Percentiles rank a stretch among this genome's conserved stretches.
phyloP scores from a whole-genome alignment of 805 yeast genomes.

The Pichia rugopelliculosa region DNA sequence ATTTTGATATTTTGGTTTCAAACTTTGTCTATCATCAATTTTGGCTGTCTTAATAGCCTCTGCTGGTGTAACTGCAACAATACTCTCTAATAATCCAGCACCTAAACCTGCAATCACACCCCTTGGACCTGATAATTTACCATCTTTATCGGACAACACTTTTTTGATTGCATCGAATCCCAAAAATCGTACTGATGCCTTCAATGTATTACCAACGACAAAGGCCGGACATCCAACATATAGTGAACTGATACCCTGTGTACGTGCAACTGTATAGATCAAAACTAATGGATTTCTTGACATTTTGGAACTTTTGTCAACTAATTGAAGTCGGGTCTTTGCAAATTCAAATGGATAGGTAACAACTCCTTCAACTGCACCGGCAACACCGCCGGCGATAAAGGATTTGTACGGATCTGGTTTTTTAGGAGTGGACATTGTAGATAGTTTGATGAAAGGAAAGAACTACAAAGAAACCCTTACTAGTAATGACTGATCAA shows the following conservation, averaged over 20 bases:
- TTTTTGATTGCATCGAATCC: conserved; percentile 87
- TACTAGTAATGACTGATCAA: not conserved
- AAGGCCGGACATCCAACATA: conserved; percentile 97
- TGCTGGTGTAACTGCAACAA: conserved; percentile 92
- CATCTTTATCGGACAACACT: conserved; percentile 70
- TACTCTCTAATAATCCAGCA: conserved; percentile 89
- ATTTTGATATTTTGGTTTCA: conserved; percentile 68
- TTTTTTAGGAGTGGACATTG: conserved; percentile 18
- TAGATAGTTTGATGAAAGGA: not conserved
- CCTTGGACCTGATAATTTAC: conserved; percentile 80
- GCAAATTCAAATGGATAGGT: conserved; percentile 98
- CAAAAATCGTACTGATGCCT: conserved; percentile 90
- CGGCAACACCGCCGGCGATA: conserved; percentile 93
- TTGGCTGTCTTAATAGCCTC: conserved; percentile 94
- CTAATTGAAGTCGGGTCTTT: conserved; percentile 83
- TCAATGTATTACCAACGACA: conserved; percentile 91
- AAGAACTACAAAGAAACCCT: not conserved
- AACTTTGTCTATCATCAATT: conserved; percentile 82
- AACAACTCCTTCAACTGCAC: conserved; percentile 87
- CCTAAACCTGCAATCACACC: conserved; percentile 97
- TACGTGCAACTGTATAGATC: conserved; percentile 63
- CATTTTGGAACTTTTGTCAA: conserved; percentile 52
- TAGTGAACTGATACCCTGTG: conserved; percentile 71
- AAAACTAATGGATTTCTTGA: conserved; percentile 81
- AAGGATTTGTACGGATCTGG: conserved; percentile 76